A percentile compares a stretch with the other conserved stretches of the same genome.
phyloP scores from a whole-genome alignment of 1,284 basidiomycete species.

The Neolentinus lepideus region DNA sequence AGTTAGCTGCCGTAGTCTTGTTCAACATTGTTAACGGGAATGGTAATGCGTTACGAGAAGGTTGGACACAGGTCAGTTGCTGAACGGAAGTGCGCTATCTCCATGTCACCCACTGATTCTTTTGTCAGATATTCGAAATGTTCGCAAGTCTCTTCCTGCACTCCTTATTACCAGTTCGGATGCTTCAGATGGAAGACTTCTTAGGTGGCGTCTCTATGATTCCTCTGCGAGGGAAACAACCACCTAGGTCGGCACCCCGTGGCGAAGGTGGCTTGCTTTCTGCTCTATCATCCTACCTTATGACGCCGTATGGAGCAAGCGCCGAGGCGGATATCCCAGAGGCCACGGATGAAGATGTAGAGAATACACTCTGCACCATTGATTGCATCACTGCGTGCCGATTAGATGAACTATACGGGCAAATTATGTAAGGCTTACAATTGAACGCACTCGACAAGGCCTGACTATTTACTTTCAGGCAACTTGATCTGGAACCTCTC shows the following conservation, averaged over 20 bases:
- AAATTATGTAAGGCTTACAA: constrained; percentile 68
- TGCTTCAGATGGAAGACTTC: constrained; percentile 98
- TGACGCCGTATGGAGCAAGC: constrained; percentile 84
- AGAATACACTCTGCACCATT: constrained; percentile 91
- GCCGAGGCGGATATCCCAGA: constrained; percentile 72
- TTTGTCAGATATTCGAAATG: constrained; percentile 88
- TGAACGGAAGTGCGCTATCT: background rate
- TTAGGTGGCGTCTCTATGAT: constrained; percentile 85
- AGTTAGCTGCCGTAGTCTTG: constrained; percentile 93
- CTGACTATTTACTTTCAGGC: constrained; percentile 33
- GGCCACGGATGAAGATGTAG: constrained; percentile 84
- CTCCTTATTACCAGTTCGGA: constrained; percentile 79
- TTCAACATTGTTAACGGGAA: constrained; percentile 99
- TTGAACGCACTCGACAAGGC: background rate
- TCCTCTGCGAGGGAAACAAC: constrained; percentile 73
- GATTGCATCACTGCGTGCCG: constrained; percentile 95
- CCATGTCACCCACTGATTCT: background rate
- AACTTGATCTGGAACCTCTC: constrained; percentile 72
- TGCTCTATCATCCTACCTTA: constrained; percentile 91
- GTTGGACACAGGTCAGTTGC: constrained; percentile 78
- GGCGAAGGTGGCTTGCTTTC: constrained; percentile 89
- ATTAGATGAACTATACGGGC: constrained; percentile 89
- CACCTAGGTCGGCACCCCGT: constrained; percentile 57
- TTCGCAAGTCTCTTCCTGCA: constrained; percentile 95
- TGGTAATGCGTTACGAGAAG: constrained; percentile 89